These are phyloP conservation scores for Pseudogymnoascus sp. DNA, from an alignment of 2,329 filamentous ascomycete species.

Conservation along the genomic window DNA sequence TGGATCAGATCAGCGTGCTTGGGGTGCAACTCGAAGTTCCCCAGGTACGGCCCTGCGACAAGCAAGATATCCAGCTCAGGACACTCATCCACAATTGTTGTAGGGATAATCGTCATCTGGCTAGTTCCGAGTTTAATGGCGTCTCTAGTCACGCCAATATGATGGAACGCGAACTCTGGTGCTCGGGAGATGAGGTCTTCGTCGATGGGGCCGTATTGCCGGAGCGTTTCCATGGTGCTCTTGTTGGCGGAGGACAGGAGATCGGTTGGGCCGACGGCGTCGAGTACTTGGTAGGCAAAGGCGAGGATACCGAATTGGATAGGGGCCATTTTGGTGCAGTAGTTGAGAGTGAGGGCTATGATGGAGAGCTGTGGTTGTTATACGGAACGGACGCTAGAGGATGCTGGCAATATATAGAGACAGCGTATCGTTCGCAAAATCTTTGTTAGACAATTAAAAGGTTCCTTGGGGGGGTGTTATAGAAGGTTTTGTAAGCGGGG, in stretches of 20 bases:
- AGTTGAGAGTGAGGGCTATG: not conserved
- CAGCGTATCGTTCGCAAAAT: too few species aligned
- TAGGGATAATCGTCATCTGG: slow-evolving; percentile 24
- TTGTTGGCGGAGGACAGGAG: slow-evolving; percentile 26
- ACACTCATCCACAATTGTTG: slow-evolving; percentile 28
- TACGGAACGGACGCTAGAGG: too few species aligned
- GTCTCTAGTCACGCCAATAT: slow-evolving; percentile 29
- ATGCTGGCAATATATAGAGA: too few species aligned
- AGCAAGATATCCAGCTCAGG: slow-evolving; percentile 34
- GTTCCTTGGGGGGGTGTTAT: too few species aligned
- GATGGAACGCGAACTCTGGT: slow-evolving; percentile 29
- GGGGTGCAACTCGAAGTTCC: slow-evolving; percentile 24
- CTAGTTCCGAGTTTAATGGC: slow-evolving; percentile 23
- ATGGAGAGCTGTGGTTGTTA: too few species aligned
- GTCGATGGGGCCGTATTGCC: slow-evolving; percentile 17
- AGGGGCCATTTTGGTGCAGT: slow-evolving; percentile 17
- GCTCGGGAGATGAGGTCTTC: slow-evolving; percentile 21
- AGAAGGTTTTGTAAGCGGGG: too few species aligned
- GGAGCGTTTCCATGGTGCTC: slow-evolving; percentile 13
- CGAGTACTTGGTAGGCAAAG: slow-evolving; percentile 31
- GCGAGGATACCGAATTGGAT: slow-evolving; percentile 25
- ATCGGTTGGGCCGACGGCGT: slow-evolving; percentile 29
- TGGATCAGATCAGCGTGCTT: slow-evolving; percentile 29
- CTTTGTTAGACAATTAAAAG: too few species aligned
- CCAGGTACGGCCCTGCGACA: slow-evolving; percentile 29